Conservation (phyloP, 805 yeast genomes). For the Candida vaughaniae region DNA sequence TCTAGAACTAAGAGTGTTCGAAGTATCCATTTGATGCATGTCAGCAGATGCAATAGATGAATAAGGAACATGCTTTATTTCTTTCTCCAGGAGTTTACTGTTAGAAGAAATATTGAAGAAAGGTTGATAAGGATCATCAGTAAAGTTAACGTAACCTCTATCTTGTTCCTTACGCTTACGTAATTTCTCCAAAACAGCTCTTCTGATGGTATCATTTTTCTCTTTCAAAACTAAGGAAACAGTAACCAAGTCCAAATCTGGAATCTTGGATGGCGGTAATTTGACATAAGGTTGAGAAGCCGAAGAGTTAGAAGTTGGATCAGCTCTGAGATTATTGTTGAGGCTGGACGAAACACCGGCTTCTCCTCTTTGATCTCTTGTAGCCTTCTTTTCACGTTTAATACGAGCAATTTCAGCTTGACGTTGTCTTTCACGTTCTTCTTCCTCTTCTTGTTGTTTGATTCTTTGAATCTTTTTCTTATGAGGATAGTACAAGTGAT, state of each 20-base stretch:
- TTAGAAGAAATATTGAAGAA: constrained; percentile 64
- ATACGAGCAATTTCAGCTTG: constrained; percentile 18
- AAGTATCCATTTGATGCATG: constrained; percentile 61
- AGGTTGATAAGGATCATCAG: constrained; percentile 86
- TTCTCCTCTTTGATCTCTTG: constrained; percentile 13
- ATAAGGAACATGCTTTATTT: constrained; percentile 69
- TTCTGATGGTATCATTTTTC: constrained; percentile 72
- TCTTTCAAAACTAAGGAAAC: constrained; percentile 72
- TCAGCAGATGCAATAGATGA: constrained; percentile 72
- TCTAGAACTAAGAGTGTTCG: constrained; percentile 48
- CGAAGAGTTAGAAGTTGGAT: constrained; percentile 16
- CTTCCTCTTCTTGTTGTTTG: constrained; percentile 38
- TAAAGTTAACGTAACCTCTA: constrained; percentile 74
- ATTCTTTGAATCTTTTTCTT: constrained; percentile 49
- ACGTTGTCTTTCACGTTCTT: constrained; percentile 26
- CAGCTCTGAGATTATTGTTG: constrained; percentile 1
- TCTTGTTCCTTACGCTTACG: constrained; percentile 69
- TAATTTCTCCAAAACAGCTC: constrained; percentile 84
- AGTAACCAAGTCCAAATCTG: constrained; percentile 86
- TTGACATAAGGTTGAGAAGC: constrained; percentile 77
- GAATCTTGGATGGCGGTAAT: constrained; percentile 86
- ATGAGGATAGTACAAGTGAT: constrained; percentile 75
- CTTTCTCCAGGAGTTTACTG: constrained; percentile 45
- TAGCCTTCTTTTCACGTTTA: constrained; percentile 21
- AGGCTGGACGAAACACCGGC: constrained; percentile 3